Percentiles rank a stretch among this genome's conserved stretches.
phyloP scores from a whole-genome alignment of 1,284 basidiomycete genomes.

The Microbotryum scabiosae region DNA sequence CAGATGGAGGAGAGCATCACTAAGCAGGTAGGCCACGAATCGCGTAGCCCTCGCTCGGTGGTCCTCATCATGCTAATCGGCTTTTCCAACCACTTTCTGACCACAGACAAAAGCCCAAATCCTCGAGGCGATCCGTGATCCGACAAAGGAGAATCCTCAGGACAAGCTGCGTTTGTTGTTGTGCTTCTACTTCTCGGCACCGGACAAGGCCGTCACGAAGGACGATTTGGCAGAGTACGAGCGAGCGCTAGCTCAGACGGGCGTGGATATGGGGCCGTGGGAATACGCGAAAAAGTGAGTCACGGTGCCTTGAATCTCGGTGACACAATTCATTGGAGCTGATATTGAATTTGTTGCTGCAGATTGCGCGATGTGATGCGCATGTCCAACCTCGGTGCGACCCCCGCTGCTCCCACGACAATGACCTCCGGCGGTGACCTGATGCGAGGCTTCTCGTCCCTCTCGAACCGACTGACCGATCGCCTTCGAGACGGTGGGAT shows the following conservation, averaged over 20 bases:
- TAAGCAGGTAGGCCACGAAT: constrained; percentile 55
- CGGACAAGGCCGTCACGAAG: constrained; percentile 68
- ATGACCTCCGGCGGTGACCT: constrained; percentile 62
- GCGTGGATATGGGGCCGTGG: constrained; percentile 73
- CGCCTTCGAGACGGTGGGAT: constrained; percentile 83
- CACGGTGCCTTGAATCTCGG: not conserved
- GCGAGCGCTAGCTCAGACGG: constrained; percentile 68
- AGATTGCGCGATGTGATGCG: constrained; percentile 77
- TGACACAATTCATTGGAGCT: not conserved
- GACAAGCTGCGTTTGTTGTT: constrained; percentile 92
- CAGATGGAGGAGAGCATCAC: constrained; percentile 86
- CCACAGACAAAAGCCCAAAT: constrained; percentile 64
- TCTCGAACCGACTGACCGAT: constrained; percentile 87
- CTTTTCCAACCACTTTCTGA: not conserved
- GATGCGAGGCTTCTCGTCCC: constrained; percentile 82
- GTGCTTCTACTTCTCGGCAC: constrained; percentile 77
- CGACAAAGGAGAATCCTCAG: constrained; percentile 53
- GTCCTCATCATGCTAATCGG: not conserved
- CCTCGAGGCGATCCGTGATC: constrained; percentile 67
- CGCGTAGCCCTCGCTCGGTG: not conserved
- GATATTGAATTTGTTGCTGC: not conserved
- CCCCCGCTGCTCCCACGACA: constrained; percentile 50
- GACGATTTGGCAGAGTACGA: constrained; percentile 84
- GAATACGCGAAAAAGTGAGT: constrained; percentile 75
- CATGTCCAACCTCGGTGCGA: constrained; percentile 75